Evolutionary conservation across 2,329 filamentous ascomycete species (phyloP).

Genomic region (Zymoseptoria ardabiliae): DNA sequence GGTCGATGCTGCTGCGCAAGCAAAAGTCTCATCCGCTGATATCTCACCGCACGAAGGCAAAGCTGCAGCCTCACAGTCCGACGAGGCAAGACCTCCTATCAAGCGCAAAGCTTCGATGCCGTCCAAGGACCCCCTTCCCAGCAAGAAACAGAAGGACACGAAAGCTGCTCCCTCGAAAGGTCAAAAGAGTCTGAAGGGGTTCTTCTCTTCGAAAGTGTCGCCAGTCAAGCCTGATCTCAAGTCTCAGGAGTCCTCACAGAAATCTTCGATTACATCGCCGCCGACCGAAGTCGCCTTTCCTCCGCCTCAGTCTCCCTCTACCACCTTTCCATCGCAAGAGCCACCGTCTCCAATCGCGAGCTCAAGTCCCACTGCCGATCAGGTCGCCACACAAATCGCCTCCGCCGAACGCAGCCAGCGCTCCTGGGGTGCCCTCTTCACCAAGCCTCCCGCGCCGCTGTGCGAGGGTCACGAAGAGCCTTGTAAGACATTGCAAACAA

Average conservation of each 20-base stretch:
- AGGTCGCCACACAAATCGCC: conserved; percentile 18
- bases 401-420: conserved; percentile 22
- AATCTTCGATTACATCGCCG: background rate
- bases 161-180: conserved; percentile 35
- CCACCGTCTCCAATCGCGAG: background rate
- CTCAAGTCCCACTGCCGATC: conserved; percentile 14
- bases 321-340: conserved; percentile 1
- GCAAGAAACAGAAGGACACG: conserved; percentile 45
- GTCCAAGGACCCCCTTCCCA: conserved; percentile 21
- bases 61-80: background rate
- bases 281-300: background rate
- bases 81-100: background rate
- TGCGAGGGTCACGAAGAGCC: conserved; percentile 81
- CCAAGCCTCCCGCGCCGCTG: conserved; percentile 63
- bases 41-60: background rate
- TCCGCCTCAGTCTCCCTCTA: background rate
- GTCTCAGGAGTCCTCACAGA: background rate
- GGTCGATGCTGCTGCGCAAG: background rate
- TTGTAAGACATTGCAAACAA: conserved; percentile 75
- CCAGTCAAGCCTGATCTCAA: background rate
- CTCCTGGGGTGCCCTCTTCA: conserved; percentile 78
- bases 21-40: background rate
- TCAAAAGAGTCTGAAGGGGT: conserved; percentile 64
- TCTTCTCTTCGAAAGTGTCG: conserved; percentile 60
- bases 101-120: conserved; percentile 32